These are phyloP conservation scores for Botrytis paeoniae DNA, from an alignment of 2,329 filamentous ascomycete genomes.

Conservation along the genomic window DNA sequence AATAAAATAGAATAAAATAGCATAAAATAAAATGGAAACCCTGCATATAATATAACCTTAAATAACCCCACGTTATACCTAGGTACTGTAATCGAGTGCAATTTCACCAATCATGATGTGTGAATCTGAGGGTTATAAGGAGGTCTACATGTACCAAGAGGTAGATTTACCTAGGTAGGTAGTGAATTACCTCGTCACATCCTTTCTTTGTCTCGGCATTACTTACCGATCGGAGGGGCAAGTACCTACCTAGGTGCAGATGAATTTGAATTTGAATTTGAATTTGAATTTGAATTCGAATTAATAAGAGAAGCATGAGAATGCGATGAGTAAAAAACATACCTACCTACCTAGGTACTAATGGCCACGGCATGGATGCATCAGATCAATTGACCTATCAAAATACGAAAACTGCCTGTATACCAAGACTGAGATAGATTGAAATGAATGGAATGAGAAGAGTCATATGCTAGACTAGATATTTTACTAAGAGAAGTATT, in stretches of 20 bases:
- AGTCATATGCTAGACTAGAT: constrained; percentile 2
- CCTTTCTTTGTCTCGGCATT: background rate
- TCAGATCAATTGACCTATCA: background rate
- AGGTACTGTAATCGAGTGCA: background rate
- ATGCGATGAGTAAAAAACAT: background rate
- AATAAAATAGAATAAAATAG: too few species aligned
- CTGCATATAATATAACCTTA: background rate
- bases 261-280: background rate
- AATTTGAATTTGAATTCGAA: background rate
- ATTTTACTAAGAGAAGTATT: background rate
- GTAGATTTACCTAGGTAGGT: too few species aligned
- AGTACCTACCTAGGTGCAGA: background rate
- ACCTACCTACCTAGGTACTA: background rate
- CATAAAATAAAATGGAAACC: background rate
- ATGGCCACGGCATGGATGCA: background rate
- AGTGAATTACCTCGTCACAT: too few species aligned
- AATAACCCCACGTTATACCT: background rate
- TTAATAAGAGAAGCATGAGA: background rate
- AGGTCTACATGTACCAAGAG: too few species aligned
- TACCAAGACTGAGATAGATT: background rate
- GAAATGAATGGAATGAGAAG: background rate
- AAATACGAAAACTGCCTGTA: background rate
- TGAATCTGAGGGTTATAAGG: too few species aligned
- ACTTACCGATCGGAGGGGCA: background rate
- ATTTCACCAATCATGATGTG: background rate